Conservation (phyloP, 495 filamentous ascomycete genomes). For the Apiosordaria backusii region DNA sequence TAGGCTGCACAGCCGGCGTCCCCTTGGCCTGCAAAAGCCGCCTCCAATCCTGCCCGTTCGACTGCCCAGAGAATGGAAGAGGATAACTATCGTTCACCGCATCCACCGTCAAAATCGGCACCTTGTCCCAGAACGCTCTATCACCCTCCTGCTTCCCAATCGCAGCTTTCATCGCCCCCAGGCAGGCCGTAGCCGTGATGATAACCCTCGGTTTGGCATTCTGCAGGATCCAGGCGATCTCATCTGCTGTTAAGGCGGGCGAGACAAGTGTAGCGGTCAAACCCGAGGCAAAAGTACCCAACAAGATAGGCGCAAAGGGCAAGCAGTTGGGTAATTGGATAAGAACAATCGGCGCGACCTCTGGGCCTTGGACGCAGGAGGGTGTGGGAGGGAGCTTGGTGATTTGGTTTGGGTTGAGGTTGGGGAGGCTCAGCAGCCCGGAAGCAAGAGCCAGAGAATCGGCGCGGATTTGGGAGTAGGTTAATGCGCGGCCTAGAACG, state of each 20-base stretch:
- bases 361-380: conserved; percentile 27
- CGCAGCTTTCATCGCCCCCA: conserved; percentile 29
- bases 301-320: conserved; percentile 27
- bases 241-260: conserved; percentile 35
- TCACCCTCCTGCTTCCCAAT: conserved; percentile 22
- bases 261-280: conserved; percentile 35
- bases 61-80: not conserved
- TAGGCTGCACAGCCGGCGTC: not conserved
- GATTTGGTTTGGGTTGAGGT: conserved; percentile 24
- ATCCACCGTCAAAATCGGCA: conserved; percentile 32
- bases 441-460: conserved; percentile 27
- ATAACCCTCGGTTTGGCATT: conserved; percentile 32
- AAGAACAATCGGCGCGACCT: conserved; percentile 34
- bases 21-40: conserved; percentile 15
- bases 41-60: conserved; percentile 18
- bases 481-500: conserved; percentile 26
- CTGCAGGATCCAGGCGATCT: conserved; percentile 34
- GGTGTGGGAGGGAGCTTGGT: conserved; percentile 32
- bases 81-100: conserved; percentile 26
- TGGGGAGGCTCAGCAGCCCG: conserved; percentile 24
- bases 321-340: conserved; percentile 36
- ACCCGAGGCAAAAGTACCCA: conserved; percentile 30
- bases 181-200: conserved; percentile 30
- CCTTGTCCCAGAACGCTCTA: conserved; percentile 13
- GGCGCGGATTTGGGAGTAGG: conserved; percentile 22